A percentile compares a stretch with the other conserved stretches of the same genome.
phyloP scores from a whole-genome alignment of 495 filamentous ascomycete genomes.

The Daldinia grandis region DNA sequence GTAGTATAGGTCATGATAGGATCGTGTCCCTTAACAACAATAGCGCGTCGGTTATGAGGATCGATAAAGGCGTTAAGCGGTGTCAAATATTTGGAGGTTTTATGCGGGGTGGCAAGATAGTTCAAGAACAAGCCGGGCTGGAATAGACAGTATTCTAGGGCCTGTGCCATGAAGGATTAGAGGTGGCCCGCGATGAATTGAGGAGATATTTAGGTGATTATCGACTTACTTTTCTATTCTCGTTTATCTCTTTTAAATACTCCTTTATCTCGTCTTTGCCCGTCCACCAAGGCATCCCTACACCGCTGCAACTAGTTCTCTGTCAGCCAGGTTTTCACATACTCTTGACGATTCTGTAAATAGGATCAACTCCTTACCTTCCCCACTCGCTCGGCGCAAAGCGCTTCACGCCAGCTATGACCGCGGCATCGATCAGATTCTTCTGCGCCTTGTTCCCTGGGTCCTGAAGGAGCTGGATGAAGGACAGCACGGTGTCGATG shows the following conservation, averaged over 20 bases:
- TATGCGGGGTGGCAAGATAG: constrained; percentile 61
- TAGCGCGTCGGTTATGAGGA: constrained; percentile 58
- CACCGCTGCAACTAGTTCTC: background rate
- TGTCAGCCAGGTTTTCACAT: background rate
- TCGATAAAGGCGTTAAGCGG: constrained; percentile 54
- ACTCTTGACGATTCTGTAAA: background rate
- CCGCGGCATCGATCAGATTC: constrained; percentile 61
- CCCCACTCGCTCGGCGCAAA: constrained; percentile 63
- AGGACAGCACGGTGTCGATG: constrained; percentile 64
- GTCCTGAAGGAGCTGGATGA: constrained; percentile 54
- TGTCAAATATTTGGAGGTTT: constrained; percentile 59
- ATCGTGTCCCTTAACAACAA: constrained; percentile 58
- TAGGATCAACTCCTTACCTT: constrained; percentile 33
- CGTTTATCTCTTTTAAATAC: constrained; percentile 63
- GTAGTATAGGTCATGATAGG: constrained; percentile 56
- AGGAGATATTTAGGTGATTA: no score
- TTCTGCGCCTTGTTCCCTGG: constrained; percentile 50
- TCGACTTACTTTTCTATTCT: constrained; percentile 54
- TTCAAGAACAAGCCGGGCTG: constrained; percentile 64
- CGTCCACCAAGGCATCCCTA: constrained; percentile 56
- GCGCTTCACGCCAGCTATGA: constrained; percentile 61
- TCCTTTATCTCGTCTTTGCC: constrained; percentile 57
- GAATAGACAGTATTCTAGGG: constrained; percentile 68
- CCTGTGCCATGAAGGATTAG: constrained; percentile 42
- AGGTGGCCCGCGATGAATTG: background rate